A percentile compares a stretch with the other conserved stretches of the same genome.
Conservation (phyloP, 179 eudicot species). For the Actinidia arguta region DNA sequence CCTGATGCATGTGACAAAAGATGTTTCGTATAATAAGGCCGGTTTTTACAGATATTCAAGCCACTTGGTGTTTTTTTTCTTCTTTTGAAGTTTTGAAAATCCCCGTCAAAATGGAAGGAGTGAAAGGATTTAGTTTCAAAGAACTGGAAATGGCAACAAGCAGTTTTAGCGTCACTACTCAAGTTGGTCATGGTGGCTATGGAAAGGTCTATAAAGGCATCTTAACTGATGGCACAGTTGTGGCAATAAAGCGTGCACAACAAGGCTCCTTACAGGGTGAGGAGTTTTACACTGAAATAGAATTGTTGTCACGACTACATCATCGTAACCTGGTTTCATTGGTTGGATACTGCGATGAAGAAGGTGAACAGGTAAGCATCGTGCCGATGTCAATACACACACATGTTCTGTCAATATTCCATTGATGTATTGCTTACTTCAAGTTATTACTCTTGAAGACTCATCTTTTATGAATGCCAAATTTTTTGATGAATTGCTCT, state of each 20-base stretch:
- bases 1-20: too few relatives aligned
- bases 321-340: constrained; percentile 81
- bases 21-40: too few relatives aligned
- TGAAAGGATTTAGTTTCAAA: constrained; percentile 49
- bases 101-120: constrained; percentile 67
- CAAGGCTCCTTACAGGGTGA: constrained; percentile 84
- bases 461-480: too few relatives aligned
- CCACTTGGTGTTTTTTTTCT: too few relatives aligned
- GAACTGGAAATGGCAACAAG: constrained; percentile 69
- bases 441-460: too few relatives aligned
- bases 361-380: constrained; percentile 75
- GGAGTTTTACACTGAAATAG: constrained; percentile 82
- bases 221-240: constrained; percentile 62
- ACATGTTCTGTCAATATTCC: not conserved
- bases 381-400: not conserved
- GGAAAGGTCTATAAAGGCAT: constrained; percentile 81
- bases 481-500: too few relatives aligned
- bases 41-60: too few relatives aligned
- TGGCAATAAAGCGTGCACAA: constrained; percentile 88
- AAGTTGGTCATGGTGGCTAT: constrained; percentile 88
- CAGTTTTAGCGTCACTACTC: constrained; percentile 49
- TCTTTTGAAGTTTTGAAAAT: constrained; percentile 46
- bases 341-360: constrained; percentile 82
- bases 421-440: too few relatives aligned
- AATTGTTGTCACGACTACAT: constrained; percentile 78